These are phyloP conservation scores for Grifola frondosa DNA, from an alignment of 1,284 basidiomycete species.

Conservation along the genomic window DNA sequence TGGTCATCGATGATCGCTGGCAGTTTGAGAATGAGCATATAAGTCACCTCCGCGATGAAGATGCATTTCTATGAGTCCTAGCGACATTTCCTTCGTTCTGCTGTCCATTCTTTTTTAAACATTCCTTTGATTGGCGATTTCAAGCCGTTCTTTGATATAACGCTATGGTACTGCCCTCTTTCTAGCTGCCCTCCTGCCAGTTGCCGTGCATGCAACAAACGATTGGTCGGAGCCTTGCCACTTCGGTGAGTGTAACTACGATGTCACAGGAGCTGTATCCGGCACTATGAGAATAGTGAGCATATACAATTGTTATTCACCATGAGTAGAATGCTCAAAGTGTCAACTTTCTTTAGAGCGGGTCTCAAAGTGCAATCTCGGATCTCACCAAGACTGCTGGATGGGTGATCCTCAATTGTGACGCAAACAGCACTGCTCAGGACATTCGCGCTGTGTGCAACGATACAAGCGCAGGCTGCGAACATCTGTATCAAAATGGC, in stretches of 20 bases:
- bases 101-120: too few species aligned
- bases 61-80: too few species aligned
- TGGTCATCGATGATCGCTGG: too few species aligned
- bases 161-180: too few species aligned
- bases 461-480: conserved; percentile 36
- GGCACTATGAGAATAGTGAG: conserved; percentile 3
- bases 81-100: too few species aligned
- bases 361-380: conserved; percentile 40
- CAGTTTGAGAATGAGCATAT: too few species aligned
- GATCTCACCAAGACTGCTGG: conserved; percentile 53
- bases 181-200: too few species aligned
- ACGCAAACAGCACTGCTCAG: conserved; percentile 36
- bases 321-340: background rate
- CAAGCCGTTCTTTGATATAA: too few species aligned
- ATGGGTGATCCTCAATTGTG: conserved; percentile 50
- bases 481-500: conserved; percentile 44
- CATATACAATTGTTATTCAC: background rate
- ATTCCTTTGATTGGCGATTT: too few species aligned
- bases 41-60: too few species aligned
- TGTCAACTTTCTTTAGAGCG: conserved; percentile 15
- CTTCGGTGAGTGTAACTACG: conserved; percentile 4
- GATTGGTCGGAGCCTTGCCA: conserved; percentile 7
- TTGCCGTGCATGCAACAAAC: conserved; percentile 6
- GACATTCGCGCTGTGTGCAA: conserved; percentile 48
- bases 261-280: background rate